Conservation (phyloP, 805 yeast genomes). For the Candida ficus region DNA sequence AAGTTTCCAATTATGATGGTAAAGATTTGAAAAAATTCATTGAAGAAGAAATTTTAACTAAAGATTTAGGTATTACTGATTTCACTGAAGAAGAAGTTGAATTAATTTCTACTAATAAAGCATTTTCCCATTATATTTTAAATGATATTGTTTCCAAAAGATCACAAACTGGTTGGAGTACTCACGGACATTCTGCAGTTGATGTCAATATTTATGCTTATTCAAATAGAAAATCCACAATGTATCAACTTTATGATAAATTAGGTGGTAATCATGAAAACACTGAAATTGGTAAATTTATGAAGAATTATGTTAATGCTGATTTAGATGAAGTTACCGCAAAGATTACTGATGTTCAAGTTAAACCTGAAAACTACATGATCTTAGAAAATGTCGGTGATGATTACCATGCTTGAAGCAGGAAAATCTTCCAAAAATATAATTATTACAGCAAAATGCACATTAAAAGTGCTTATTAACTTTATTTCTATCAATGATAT, state of each 20-base stretch:
- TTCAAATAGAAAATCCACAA: conserved; percentile 49
- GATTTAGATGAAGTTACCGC: conserved; percentile 46
- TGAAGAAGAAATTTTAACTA: conserved; percentile 46
- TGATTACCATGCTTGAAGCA: conserved; percentile 9
- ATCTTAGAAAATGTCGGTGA: conserved; percentile 6
- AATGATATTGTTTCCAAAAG: conserved; percentile 72
- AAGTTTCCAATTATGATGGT: conserved; percentile 35
- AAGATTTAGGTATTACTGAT: conserved; percentile 64
- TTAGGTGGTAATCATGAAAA: conserved; percentile 83
- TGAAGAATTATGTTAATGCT: conserved; percentile 48
- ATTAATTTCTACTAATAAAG: conserved; percentile 31
- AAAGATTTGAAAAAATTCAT: conserved; percentile 41
- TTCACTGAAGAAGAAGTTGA: conserved; percentile 50
- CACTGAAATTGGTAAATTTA: conserved; percentile 73
- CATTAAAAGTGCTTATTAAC: too few species aligned
- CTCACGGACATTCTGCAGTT: conserved; percentile 94
- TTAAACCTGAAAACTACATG: conserved; percentile 22
- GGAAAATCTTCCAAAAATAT: too few species aligned
- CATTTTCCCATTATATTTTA: conserved; percentile 39
- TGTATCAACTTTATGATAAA: conserved; percentile 33
- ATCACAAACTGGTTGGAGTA: conserved; percentile 93
- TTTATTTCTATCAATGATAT: too few species aligned
- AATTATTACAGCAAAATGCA: too few species aligned
- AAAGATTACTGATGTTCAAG: conserved; percentile 44
- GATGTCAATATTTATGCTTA: conserved; percentile 90